Evolutionary conservation across 83 land plant species (phyloP).

Genomic region (Thuja plicata): DNA sequence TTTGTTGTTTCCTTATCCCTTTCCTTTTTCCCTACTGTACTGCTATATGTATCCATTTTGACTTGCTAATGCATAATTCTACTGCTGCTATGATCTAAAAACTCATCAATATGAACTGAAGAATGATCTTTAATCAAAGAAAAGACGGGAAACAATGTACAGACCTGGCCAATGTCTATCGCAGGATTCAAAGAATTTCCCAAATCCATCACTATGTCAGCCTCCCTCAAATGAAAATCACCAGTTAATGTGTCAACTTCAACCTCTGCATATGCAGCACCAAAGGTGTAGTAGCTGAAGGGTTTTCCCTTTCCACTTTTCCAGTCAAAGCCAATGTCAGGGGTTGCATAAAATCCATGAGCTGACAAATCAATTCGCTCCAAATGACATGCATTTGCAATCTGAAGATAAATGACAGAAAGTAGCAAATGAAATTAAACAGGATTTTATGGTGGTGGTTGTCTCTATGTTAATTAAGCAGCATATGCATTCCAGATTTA

Average conservation of each 20-base stretch:
- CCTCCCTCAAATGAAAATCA: constrained; percentile 73
- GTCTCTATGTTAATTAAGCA: background rate
- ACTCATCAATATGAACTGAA: background rate
- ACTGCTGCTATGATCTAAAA: background rate
- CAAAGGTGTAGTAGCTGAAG: constrained; percentile 87
- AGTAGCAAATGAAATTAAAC: background rate
- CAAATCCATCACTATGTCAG: constrained; percentile 78
- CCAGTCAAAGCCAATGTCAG: constrained; percentile 91
- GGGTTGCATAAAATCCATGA: constrained; percentile 90
- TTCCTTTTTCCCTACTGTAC: background rate
- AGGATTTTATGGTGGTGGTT: background rate
- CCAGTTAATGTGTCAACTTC: constrained; percentile 92
- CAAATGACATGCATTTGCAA: constrained; percentile 68
- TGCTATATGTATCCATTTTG: background rate
- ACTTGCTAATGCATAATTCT: background rate
- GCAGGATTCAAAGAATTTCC: constrained; percentile 92
- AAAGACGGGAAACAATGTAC: background rate
- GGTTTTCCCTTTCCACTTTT: constrained; percentile 70
- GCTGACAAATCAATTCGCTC: constrained; percentile 90
- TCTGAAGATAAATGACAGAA: constrained; percentile 38
- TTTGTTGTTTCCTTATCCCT: background rate
- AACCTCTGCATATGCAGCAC: constrained; percentile 91
- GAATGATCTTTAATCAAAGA: background rate
- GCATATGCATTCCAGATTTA: background rate
- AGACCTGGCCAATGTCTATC: constrained; percentile 95